Conservation (phyloP, 257 asterid species). For the Linaria vulgaris region DNA sequence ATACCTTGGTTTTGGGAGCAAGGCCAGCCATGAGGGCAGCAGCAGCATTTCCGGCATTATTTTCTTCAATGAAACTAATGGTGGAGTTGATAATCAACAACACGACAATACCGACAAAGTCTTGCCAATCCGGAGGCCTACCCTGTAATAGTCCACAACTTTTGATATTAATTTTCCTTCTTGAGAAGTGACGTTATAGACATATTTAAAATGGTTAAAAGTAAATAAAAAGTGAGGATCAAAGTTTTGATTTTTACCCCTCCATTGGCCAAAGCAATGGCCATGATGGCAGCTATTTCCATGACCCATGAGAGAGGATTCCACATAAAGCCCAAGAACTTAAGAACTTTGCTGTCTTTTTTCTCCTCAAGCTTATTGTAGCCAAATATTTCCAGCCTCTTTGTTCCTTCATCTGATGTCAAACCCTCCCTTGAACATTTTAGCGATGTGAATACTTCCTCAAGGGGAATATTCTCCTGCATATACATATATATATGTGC, state of each 20-base stretch:
- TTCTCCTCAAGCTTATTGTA: conserved; percentile 85
- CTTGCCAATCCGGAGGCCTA: conserved; percentile 59
- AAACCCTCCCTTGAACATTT: conserved; percentile 66
- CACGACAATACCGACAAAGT: conserved; percentile 49
- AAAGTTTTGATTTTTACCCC: conserved; percentile 34
- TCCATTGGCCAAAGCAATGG: conserved; percentile 71
- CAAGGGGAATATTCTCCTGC: conserved; percentile 70
- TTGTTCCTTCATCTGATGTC: conserved; percentile 54
- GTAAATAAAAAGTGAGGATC: background rate
- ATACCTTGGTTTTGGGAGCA: conserved; percentile 57
- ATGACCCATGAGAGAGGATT: conserved; percentile 98
- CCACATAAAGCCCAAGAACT: conserved; percentile 96
- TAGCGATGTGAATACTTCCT: conserved; percentile 64
- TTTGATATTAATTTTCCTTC: background rate
- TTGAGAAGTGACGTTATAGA: background rate
- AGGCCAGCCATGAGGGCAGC: conserved; percentile 66
- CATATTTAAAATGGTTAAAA: background rate
- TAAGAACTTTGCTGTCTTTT: conserved; percentile 61
- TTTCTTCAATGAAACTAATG: conserved; percentile 58
- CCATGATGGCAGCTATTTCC: conserved; percentile 91
- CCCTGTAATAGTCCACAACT: conserved; percentile 33
- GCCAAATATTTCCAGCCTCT: conserved; percentile 67
- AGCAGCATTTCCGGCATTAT: conserved; percentile 59
- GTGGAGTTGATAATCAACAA: conserved; percentile 55
- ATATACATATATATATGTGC: conserved; percentile 6